Conservation (phyloP, 257 asterid species). For the Avicennia marina region DNA sequence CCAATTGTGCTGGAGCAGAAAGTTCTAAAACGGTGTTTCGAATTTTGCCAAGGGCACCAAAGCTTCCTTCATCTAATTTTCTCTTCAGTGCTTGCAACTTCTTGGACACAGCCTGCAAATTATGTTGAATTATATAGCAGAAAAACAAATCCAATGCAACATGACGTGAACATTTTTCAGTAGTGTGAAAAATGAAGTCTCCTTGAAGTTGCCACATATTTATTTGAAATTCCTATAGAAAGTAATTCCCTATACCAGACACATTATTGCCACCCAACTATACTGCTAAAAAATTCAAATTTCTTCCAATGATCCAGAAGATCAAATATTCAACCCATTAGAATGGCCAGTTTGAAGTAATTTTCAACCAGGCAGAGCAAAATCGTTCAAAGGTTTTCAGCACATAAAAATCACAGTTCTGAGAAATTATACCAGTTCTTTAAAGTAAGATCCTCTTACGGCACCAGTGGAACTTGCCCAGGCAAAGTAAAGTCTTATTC, state of each 20-base stretch:
- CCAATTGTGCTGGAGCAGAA: constrained; percentile 83
- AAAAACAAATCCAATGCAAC: neutral
- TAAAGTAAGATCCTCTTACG: neutral
- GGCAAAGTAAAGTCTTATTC: no score
- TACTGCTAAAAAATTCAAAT: neutral
- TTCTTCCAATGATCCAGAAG: no score
- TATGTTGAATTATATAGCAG: constrained; percentile 1
- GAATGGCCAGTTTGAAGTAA: neutral
- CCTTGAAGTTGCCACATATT: constrained; percentile 1
- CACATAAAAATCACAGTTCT: neutral
- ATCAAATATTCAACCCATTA: neutral
- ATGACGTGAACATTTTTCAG: constrained; percentile 4
- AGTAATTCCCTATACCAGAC: neutral
- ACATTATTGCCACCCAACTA: constrained; percentile 2
- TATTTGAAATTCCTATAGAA: constrained; percentile 12
- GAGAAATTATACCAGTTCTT: neutral
- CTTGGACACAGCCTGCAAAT: constrained; percentile 66
- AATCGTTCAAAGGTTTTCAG: neutral
- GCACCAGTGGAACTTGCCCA: neutral
- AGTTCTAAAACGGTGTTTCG: constrained; percentile 75
- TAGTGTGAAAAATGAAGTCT: neutral
- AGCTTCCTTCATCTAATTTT: constrained; percentile 54
- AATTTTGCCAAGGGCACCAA: constrained; percentile 64
- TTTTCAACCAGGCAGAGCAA: neutral
- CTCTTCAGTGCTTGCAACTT: constrained; percentile 51